Base-by-base conservation (phyloP, 2,329 filamentous ascomycete genomes). In the Fusarium anguioides region DNA sequence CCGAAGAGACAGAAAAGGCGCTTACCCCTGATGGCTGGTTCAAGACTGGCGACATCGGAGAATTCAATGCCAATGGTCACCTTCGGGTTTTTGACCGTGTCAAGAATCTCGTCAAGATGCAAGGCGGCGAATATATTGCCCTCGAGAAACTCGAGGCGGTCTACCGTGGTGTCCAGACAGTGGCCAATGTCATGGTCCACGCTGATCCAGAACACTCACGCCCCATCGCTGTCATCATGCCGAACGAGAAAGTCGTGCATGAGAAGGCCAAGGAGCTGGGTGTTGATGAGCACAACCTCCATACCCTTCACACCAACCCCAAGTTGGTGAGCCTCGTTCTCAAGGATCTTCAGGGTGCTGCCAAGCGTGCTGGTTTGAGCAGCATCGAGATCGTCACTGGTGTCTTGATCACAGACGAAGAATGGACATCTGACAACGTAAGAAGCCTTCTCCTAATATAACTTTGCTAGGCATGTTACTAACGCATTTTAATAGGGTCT, bases 41-140 rank as follows among this genome's bases (percentile, higher is more conserved):
- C 87, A 95, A 91, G 86, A 97, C 94, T 17, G 95, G 95, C 63
- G 95, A 98, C 75, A 96, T 98, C 77, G 95, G 95, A 73, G 92
- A 97, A 77, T 96, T 95, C 74, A 90, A 95, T 78, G 76, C 82
- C 41, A 85, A 90, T 64, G 95, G 95, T 40, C 92, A 97, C 77
- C 81, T 98, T 69, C 87, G 85, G 72, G 90, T 98, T 77, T 94
- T 98, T 75, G 95, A 98, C 79, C 93, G 95, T 72, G 94, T 97
- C 88, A 98, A 98, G 89, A 98, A 98, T 81, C 84, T 98, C 55
- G 92, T 98, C 79, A 98, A 98, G 89, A 94, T 96, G 66, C 87
- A 93, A 68, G 94, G 94, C 62, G 95, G 95, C 71, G 95, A 98
- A 84, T 98, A 98, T 80, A 96, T 98, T 77, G 96, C 95, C 21